Evolutionary conservation across 352 stramenopile species (phyloP).

Genomic region (Pythium plurisporium): DNA sequence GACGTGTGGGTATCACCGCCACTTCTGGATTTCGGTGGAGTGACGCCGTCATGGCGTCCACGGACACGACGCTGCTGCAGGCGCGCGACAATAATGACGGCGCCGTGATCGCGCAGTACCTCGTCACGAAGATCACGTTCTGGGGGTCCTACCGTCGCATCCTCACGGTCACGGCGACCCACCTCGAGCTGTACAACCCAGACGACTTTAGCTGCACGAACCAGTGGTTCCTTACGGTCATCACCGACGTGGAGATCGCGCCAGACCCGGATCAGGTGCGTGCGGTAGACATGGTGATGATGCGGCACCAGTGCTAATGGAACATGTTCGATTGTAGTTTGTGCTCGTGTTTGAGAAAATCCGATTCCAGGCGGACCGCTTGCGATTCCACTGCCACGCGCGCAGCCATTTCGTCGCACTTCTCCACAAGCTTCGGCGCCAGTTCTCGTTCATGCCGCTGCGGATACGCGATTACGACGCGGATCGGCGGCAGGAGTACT

Average conservation of each 20-base stretch:
- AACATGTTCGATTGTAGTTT: slow-evolving; percentile 29
- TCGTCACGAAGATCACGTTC: slow-evolving; percentile 65
- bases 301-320: not conserved
- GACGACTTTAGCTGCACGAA: slow-evolving; percentile 69
- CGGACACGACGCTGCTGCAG: not conserved
- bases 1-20: slow-evolving; percentile 9
- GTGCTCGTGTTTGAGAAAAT: slow-evolving; percentile 56
- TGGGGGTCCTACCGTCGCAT: slow-evolving; percentile 59
- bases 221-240: slow-evolving; percentile 61
- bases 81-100: slow-evolving; percentile 3
- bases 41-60: not conserved
- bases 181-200: slow-evolving; percentile 55
- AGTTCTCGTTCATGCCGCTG: slow-evolving; percentile 37
- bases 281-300: not conserved
- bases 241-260: slow-evolving; percentile 44
- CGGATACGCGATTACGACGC: slow-evolving; percentile 22
- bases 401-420: slow-evolving; percentile 52
- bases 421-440: slow-evolving; percentile 38
- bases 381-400: slow-evolving; percentile 57
- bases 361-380: slow-evolving; percentile 46
- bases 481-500: slow-evolving; percentile 28
- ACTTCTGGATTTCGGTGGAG: slow-evolving; percentile 16
- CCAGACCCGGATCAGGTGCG: slow-evolving; percentile 32
- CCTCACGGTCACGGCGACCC: slow-evolving; percentile 46
- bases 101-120: slow-evolving; percentile 56